These are phyloP conservation scores for Suaeda aralocaspica DNA, from an alignment of 148 eudicot genomes.

Conservation along the genomic window DNA sequence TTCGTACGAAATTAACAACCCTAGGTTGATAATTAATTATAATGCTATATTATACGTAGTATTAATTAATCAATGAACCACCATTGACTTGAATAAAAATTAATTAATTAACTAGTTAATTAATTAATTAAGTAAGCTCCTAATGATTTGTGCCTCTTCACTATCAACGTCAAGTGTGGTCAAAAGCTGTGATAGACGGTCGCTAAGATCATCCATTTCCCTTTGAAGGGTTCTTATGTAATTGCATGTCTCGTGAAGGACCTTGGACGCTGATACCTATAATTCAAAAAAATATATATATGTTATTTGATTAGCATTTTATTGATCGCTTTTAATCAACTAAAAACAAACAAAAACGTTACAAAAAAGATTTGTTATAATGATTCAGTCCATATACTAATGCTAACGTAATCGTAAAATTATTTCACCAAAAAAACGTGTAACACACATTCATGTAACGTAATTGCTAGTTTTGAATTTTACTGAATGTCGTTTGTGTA, in stretches of 20 bases:
- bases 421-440: no score
- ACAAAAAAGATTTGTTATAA: no score
- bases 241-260: slow-evolving; percentile 68
- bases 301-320: background rate
- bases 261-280: slow-evolving; percentile 63
- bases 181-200: slow-evolving; percentile 59
- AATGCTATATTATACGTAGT: background rate
- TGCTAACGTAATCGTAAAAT: no score
- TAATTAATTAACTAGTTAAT: background rate
- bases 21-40: slow-evolving; percentile 7
- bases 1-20: slow-evolving; percentile 7
- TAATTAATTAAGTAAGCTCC: slow-evolving; percentile 46
- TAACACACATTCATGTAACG: no score
- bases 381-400: no score
- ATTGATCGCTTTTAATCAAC: background rate
- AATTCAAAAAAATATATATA: background rate
- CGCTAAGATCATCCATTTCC: slow-evolving; percentile 75
- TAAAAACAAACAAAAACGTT: background rate
- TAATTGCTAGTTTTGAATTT: no score
- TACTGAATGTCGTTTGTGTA: no score
- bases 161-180: slow-evolving; percentile 54
- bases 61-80: background rate
- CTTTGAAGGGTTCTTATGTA: slow-evolving; percentile 51
- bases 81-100: background rate
- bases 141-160: slow-evolving; percentile 63